phyloP scores from a whole-genome alignment of 331 rosid species.

The Quercus tomentella region DNA sequence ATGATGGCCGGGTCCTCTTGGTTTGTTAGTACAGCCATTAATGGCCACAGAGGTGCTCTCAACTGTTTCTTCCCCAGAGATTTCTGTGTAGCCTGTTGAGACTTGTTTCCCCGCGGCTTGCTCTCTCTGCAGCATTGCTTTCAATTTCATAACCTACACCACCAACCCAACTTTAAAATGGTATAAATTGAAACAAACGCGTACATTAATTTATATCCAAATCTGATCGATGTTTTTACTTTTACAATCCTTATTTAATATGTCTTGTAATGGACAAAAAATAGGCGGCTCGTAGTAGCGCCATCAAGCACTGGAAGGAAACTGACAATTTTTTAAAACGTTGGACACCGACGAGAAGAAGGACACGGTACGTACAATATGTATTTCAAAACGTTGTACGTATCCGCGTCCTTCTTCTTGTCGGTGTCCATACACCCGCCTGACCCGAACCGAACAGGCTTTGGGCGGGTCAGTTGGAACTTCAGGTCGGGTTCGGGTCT shows the following conservation, averaged over 20 bases:
- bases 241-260: neutral
- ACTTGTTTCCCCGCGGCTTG: conserved; percentile 48
- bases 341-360: neutral
- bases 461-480: too few species aligned
- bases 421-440: too few species aligned
- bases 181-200: neutral
- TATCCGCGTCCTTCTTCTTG: too few species aligned
- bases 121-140: conserved; percentile 50
- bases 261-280: neutral
- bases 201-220: neutral
- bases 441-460: too few species aligned
- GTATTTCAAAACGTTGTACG: too few species aligned
- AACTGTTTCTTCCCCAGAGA: conserved; percentile 79
- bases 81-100: conserved; percentile 51
- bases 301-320: too few species aligned
- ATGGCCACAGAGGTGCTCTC: conserved; percentile 65
- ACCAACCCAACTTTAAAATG: neutral
- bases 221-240: neutral
- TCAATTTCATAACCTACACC: conserved; percentile 65
- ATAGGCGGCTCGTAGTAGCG: neutral
- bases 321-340: too few species aligned
- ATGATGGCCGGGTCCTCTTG: conserved; percentile 11
- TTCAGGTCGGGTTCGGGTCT: too few species aligned
- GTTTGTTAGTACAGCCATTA: conserved; percentile 30
- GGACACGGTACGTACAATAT: too few species aligned